A percentile compares a stretch with the other conserved stretches of the same genome.
Conservation (phyloP, 2,329 filamentous ascomycete genomes). For the Bisporella sp. region DNA sequence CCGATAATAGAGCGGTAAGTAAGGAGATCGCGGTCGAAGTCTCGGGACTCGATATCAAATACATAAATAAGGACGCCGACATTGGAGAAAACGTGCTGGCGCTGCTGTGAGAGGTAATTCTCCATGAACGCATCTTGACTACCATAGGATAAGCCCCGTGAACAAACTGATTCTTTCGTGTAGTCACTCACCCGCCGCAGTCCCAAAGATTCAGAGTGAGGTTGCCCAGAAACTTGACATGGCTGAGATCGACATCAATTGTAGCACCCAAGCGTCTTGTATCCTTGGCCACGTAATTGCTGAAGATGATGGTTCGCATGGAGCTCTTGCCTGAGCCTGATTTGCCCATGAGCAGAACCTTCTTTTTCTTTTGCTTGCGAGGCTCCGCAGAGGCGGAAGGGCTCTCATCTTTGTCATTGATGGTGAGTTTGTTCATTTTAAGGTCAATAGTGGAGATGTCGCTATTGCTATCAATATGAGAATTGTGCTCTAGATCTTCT, state of each 20-base stretch:
- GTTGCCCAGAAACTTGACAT: conserved; percentile 98
- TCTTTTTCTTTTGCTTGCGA: conserved; percentile 70
- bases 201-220: conserved; percentile 97
- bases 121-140: conserved; percentile 98
- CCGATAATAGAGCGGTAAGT: conserved; percentile 89
- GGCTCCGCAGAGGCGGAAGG: conserved; percentile 20
- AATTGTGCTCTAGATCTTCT: too few relatives aligned
- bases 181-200: conserved; percentile 69
- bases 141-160: conserved; percentile 12
- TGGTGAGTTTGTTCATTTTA: conserved; percentile 14
- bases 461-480: too few relatives aligned
- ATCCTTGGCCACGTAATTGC: conserved; percentile 96
- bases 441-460: too few relatives aligned
- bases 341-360: conserved; percentile 88
- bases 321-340: conserved; percentile 96
- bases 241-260: conserved; percentile 96
- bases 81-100: conserved; percentile 92
- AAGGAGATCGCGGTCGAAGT: conserved; percentile 86
- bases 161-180: not conserved
- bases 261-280: conserved; percentile 88
- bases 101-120: conserved; percentile 93
- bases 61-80: conserved; percentile 98
- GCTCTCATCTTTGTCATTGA: conserved; percentile 17
- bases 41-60: conserved; percentile 95
- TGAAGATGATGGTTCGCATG: conserved; percentile 98